Base-by-base conservation (phyloP, 2,329 filamentous ascomycete genomes). In the Colletotrichum phormii region DNA sequence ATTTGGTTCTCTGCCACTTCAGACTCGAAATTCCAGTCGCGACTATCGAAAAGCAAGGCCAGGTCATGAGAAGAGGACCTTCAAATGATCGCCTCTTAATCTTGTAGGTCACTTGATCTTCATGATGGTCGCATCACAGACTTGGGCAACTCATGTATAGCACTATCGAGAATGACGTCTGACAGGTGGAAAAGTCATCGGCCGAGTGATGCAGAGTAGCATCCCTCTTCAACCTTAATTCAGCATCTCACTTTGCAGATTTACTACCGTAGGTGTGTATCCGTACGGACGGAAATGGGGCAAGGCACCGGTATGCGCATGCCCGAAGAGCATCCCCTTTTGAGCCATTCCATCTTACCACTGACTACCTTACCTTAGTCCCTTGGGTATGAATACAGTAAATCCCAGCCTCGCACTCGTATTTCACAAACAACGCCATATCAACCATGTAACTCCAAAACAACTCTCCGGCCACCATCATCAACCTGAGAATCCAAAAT, bases 131-230 rank as follows among this genome's bases (percentile, higher is more conserved):
- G 53, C 53, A 22, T 29, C 53, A 29, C 51, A 55, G 26, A 57
- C 22, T 3, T n/a, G 49, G 22, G 24, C 24, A 37, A 42, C 31
- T 55, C 24, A 57, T 37, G 18, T 12, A 66, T 22, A 22, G 13
- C 29, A 62, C 33, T 67, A 55, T 67, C 51, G 57, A 67, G 64
- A 53, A 54, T 63, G 51, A 63, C 53, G 37, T 68, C 58, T 24
- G 49, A 53, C 64, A 63, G 58, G 37, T 68, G 69, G 57, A 53
- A 72, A 29, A n/a, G 37, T 59, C 54, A 49, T 26, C 37, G 49
- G 31, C 61, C 18, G 49, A 54, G 12, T n/a, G 31, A 54, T 49
- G 31, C 26, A 54, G 22, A 63, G 12, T 53, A 49, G 24, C 18
- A 54, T n/a, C n/a, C 31, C 12, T 18, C 12, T 29, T 13, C 37